phyloP scores from a whole-genome alignment of 2,329 filamentous ascomycete genomes.

The Cadophora luteo-olivacea region DNA sequence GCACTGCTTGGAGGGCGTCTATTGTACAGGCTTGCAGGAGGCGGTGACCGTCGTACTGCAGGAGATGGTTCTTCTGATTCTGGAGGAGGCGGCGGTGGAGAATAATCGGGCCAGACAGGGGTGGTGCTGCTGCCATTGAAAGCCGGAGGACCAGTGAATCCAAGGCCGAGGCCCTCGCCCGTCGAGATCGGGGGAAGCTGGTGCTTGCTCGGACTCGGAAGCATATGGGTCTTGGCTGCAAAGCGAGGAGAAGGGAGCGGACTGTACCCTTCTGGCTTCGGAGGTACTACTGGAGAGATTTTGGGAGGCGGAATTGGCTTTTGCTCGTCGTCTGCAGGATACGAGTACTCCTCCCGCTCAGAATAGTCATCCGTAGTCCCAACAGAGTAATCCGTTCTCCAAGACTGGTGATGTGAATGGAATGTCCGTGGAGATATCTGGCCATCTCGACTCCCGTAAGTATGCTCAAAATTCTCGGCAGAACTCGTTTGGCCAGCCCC shows the following conservation, averaged over 20 bases:
- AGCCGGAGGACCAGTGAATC: constrained; percentile 30
- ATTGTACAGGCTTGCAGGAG: constrained; percentile 33
- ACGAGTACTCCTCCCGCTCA: constrained; percentile 29
- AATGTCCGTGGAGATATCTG: constrained; percentile 31
- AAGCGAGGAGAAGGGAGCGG: constrained; percentile 37
- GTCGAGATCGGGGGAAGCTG: constrained; percentile 37
- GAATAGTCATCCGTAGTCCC: constrained; percentile 37
- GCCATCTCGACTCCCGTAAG: constrained; percentile 32
- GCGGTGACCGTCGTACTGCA: constrained; percentile 32
- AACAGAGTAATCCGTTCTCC: constrained; percentile 43
- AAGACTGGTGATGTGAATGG: constrained; percentile 38
- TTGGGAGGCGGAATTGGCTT: constrained; percentile 49
- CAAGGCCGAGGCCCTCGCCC: constrained; percentile 38
- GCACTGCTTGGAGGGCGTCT: constrained; percentile 37
- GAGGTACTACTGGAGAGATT: constrained; percentile 36
- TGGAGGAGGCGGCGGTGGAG: constrained; percentile 34
- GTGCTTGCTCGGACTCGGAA: constrained; percentile 27
- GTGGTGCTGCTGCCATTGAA: constrained; percentile 30
- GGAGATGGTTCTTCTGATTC: constrained; percentile 25
- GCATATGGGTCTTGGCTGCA: constrained; percentile 18
- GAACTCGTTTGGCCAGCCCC: constrained; percentile 29
- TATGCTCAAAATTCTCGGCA: constrained; percentile 29
- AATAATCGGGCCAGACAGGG: constrained; percentile 37
- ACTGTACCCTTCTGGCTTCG: constrained; percentile 39
- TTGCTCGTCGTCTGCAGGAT: constrained; percentile 41